phyloP scores from a whole-genome alignment of 805 yeast genomes.

The Cyberlindnera euphorbiiphila region DNA sequence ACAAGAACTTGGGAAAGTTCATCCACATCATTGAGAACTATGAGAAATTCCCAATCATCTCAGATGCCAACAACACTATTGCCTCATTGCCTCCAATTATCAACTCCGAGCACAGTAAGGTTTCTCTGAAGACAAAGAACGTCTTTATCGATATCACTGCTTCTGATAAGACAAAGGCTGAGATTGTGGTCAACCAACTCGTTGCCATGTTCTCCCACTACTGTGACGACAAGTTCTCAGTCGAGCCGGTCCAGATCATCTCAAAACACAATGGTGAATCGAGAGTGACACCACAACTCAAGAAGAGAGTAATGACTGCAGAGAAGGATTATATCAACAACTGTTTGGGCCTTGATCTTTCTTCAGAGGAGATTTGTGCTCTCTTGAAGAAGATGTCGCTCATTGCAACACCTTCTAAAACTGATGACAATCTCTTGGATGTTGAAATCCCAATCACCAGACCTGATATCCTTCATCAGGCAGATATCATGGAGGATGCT shows the following conservation, averaged over 20 bases:
- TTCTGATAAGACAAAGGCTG: constrained; percentile 91
- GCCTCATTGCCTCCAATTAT: constrained; percentile 96
- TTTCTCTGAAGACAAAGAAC: constrained; percentile 77
- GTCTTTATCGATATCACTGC: constrained; percentile 94
- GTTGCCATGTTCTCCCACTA: constrained; percentile 96
- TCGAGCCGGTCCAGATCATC: constrained; percentile 85
- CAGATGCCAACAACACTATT: constrained; percentile 71
- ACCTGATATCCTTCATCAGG: constrained; percentile 92
- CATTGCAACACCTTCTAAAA: constrained; percentile 49
- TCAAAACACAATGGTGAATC: constrained; percentile 77
- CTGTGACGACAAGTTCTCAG: constrained; percentile 72
- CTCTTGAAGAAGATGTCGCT: constrained; percentile 82
- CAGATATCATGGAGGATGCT: constrained; percentile 98
- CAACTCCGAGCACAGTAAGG: constrained; percentile 88
- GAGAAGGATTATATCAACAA: constrained; percentile 86
- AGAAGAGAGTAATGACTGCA: constrained; percentile 65
- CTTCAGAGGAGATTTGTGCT: constrained; percentile 61
- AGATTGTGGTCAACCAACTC: constrained; percentile 84
- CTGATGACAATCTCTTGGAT: constrained; percentile 38
- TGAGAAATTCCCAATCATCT: constrained; percentile 86
- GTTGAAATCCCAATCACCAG: constrained; percentile 86
- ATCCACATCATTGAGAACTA: constrained; percentile 84
- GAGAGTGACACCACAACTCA: constrained; percentile 70
- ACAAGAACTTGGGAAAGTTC: constrained; percentile 85
- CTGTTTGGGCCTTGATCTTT: constrained; percentile 78